Evolutionary conservation across 2,329 filamentous ascomycete species (phyloP).

Genomic region (Trichophyton schoenleinii): DNA sequence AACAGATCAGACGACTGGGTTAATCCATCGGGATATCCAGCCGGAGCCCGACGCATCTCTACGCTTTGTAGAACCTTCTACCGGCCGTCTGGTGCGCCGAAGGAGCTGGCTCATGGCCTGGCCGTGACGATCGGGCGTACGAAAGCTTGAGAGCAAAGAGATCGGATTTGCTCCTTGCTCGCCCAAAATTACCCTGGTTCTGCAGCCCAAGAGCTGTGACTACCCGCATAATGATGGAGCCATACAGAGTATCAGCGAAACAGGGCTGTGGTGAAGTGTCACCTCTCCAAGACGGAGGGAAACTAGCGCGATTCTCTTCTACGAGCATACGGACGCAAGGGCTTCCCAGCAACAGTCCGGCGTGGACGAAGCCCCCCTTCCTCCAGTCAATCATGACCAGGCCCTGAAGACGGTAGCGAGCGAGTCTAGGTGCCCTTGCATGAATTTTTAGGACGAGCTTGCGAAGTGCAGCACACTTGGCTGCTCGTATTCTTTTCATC

Average conservation of each 20-base stretch:
- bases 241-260: background rate
- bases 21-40: background rate
- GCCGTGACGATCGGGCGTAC: background rate
- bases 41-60: background rate
- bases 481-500: background rate
- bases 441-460: background rate
- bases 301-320: background rate
- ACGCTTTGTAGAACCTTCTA: background rate
- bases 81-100: background rate
- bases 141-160: background rate
- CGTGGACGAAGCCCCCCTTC: background rate
- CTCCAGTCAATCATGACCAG: background rate
- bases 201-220: background rate
- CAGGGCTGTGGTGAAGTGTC: background rate
- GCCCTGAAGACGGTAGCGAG: background rate
- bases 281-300: constrained; percentile 1
- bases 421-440: background rate
- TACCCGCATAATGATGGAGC: background rate
- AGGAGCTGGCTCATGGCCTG: background rate
- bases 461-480: background rate
- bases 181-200: background rate
- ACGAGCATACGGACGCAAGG: background rate
- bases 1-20: background rate
- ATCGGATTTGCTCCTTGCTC: constrained; percentile 1
- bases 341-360: background rate